Evolutionary conservation across 768 basidiomycete species (phyloP).

Genomic region (Amylocystis lapponica): DNA sequence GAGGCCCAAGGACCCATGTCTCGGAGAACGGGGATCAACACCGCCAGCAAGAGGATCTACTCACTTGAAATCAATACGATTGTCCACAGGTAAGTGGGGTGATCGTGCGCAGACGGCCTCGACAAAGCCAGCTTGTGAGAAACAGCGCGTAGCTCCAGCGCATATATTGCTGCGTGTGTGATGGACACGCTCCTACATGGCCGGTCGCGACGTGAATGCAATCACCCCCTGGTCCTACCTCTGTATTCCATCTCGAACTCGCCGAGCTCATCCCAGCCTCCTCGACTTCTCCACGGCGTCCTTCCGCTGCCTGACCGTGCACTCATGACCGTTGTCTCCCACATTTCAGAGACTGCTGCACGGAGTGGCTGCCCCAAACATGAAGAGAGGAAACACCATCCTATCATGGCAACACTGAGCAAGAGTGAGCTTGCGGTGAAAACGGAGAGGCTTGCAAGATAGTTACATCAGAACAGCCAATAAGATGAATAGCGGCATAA

Average conservation of each 20-base stretch:
- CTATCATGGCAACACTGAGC: constrained; percentile 42
- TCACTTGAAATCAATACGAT: not conserved
- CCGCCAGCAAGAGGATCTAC: too few relatives aligned
- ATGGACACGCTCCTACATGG: not conserved
- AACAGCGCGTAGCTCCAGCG: not conserved
- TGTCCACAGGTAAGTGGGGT: not conserved
- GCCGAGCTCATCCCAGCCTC: constrained; percentile 37
- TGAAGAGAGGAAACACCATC: constrained; percentile 66
- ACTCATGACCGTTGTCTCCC: constrained; percentile 40
- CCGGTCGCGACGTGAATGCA: not conserved
- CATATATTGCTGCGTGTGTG: too few relatives aligned
- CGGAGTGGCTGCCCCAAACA: constrained; percentile 53
- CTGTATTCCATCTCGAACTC: constrained; percentile 60
- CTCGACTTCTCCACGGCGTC: constrained; percentile 27
- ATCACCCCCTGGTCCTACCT: constrained; percentile 17
- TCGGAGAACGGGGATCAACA: too few relatives aligned
- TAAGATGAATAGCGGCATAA: constrained; percentile 36
- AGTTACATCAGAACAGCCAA: constrained; percentile 45
- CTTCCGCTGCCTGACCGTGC: constrained; percentile 24
- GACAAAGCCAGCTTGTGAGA: not conserved
- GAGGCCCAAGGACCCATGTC: too few relatives aligned
- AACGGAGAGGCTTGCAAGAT: constrained; percentile 1
- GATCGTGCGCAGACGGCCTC: too few relatives aligned
- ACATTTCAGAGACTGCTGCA: constrained; percentile 39
- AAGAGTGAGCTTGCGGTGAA: constrained; percentile 3